A percentile compares a stretch with the other conserved stretches of the same genome.
phyloP scores from a whole-genome alignment of 2,329 filamentous ascomycete genomes.

The Acrocalymma vagum region DNA sequence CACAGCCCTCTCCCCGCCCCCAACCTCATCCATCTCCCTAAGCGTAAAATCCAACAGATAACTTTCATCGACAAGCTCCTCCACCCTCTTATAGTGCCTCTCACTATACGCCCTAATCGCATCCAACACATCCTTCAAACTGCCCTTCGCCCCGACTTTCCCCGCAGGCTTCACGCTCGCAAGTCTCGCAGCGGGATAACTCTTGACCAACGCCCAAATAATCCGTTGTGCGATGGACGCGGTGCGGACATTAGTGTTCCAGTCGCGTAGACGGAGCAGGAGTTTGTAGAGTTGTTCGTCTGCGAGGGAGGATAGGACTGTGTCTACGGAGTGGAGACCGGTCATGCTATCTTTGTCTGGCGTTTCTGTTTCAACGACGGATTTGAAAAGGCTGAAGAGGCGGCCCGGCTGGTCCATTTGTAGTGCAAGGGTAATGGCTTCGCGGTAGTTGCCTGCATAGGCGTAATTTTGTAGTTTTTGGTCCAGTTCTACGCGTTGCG shows the following conservation, averaged over 20 bases:
- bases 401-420: slow-evolving; percentile 94
- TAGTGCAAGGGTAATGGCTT: slow-evolving; percentile 90
- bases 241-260: slow-evolving; percentile 95
- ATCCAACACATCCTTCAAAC: slow-evolving; percentile 82
- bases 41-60: slow-evolving; percentile 94
- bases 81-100: slow-evolving; percentile 87
- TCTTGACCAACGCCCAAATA: slow-evolving; percentile 78
- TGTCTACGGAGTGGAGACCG: slow-evolving; percentile 75
- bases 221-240: slow-evolving; percentile 86
- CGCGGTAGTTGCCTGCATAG: slow-evolving; percentile 84
- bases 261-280: slow-evolving; percentile 85
- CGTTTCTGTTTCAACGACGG: slow-evolving; percentile 71
- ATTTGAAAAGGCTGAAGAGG: slow-evolving; percentile 82
- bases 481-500: slow-evolving; percentile 88
- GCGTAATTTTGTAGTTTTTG: slow-evolving; percentile 95
- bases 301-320: slow-evolving; percentile 79
- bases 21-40: slow-evolving; percentile 84
- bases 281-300: slow-evolving; percentile 88
- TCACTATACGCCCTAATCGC: slow-evolving; percentile 92
- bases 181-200: slow-evolving; percentile 81
- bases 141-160: slow-evolving; percentile 45
- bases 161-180: slow-evolving; percentile 65
- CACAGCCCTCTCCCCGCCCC: slow-evolving; percentile 31
- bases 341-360: slow-evolving; percentile 71
- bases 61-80: slow-evolving; percentile 92